Percentiles rank a stretch among this genome's conserved stretches.
These are phyloP conservation scores for Pyrus pyrifolia DNA, from an alignment of 306 rosid genomes.

Conservation along the genomic window DNA sequence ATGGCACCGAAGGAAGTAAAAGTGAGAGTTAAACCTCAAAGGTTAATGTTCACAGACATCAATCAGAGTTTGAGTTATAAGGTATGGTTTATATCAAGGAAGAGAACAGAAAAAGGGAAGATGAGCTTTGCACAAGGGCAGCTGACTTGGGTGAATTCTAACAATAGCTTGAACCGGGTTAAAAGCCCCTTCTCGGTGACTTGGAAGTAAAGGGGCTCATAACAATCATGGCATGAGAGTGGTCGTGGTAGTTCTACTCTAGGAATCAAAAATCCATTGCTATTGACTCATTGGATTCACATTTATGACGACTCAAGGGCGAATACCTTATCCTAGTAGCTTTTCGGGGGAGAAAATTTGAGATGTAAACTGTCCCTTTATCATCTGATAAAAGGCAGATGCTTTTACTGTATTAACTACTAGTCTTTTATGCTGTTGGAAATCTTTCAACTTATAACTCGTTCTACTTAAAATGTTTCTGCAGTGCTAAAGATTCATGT, in stretches of 20 bases:
- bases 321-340: background rate
- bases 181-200: constrained; percentile 84
- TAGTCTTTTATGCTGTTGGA: background rate
- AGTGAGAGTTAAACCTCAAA: constrained; percentile 62
- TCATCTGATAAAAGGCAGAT: constrained; percentile 6
- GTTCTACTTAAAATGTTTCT: background rate
- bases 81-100: constrained; percentile 60
- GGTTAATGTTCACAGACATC: constrained; percentile 34
- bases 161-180: constrained; percentile 44
- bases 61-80: constrained; percentile 58
- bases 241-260: background rate
- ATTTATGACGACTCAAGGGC: constrained; percentile 16
- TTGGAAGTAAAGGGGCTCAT: constrained; percentile 41
- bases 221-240: background rate
- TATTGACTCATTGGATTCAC: constrained; percentile 33
- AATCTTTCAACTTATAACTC: background rate
- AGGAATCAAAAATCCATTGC: background rate
- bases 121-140: constrained; percentile 50
- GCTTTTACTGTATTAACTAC: background rate
- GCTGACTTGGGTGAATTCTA: constrained; percentile 60
- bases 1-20: constrained; percentile 59
- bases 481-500: background rate
- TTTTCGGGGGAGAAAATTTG: background rate
- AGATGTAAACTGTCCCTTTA: background rate
- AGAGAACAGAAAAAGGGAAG: constrained; percentile 15